Percentiles rank a stretch among this genome's conserved stretches.
Evolutionary conservation across 1,284 basidiomycete genomes (phyloP).

Genomic region (Tylopilus sp.): DNA sequence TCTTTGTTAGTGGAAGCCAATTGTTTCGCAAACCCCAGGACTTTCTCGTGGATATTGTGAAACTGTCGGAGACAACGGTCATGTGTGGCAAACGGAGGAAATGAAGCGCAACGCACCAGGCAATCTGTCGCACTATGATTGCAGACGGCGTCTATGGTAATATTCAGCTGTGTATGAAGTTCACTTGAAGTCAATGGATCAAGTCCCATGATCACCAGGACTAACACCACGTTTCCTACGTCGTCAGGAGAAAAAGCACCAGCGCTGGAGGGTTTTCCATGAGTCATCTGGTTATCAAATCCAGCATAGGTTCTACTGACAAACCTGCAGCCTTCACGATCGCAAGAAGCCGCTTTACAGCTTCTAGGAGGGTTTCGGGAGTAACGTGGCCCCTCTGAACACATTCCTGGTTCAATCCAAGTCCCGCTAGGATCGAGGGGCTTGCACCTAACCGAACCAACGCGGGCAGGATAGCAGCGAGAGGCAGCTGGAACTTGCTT

Average conservation of each 20-base stretch:
- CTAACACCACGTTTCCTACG: conserved; percentile 47
- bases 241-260: conserved; percentile 38
- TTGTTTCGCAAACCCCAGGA: conserved; percentile 38
- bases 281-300: conserved; percentile 2
- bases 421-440: conserved; percentile 14
- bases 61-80: conserved; percentile 40
- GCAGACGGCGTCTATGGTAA: conserved; percentile 46
- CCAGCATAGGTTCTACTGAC: conserved; percentile 35
- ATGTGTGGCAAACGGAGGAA: neutral
- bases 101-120: conserved; percentile 30
- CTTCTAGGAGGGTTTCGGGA: conserved; percentile 24
- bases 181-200: conserved; percentile 47
- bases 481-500: conserved; percentile 13
- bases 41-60: conserved; percentile 41
- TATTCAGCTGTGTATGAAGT: conserved; percentile 43
- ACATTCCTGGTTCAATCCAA: conserved; percentile 12
- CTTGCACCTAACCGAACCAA: conserved; percentile 28
- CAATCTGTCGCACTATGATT: conserved; percentile 32
- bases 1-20: conserved; percentile 44
- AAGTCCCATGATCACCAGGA: conserved; percentile 52
- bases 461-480: conserved; percentile 16
- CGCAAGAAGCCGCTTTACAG: conserved; percentile 42
- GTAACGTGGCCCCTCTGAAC: conserved; percentile 9
- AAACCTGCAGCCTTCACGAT: conserved; percentile 43
- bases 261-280: conserved; percentile 29